Evolutionary conservation across 2,329 filamentous ascomycete genomes (phyloP).

Genomic region (Xylariaceae sp.): DNA sequence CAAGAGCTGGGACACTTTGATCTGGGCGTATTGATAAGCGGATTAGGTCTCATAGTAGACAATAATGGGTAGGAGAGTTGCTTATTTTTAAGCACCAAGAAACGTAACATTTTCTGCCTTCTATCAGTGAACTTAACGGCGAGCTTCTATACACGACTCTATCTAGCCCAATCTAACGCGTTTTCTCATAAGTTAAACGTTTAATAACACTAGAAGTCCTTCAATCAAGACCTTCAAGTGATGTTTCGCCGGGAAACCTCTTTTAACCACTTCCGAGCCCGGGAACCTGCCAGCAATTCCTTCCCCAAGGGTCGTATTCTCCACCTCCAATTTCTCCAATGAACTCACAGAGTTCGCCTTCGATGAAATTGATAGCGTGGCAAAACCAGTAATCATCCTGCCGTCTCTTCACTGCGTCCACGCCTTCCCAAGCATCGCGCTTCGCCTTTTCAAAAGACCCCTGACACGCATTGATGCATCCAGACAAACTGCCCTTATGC

Average conservation of each 20-base stretch:
- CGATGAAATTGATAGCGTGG: slow-evolving; percentile 11
- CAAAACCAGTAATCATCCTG: slow-evolving; percentile 15
- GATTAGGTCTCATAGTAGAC: no score
- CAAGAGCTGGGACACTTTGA: no score
- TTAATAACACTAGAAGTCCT: background rate
- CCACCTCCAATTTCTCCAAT: slow-evolving; percentile 5
- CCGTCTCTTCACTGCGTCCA: background rate
- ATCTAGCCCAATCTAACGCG: no score
- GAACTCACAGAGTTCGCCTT: slow-evolving; percentile 13
- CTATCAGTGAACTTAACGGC: no score
- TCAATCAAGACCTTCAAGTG: no score
- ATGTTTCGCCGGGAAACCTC: background rate
- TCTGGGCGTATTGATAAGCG: no score
- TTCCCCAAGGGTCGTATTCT: slow-evolving; percentile 2
- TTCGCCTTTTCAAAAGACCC: slow-evolving; percentile 17
- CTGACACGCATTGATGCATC: background rate
- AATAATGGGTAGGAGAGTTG: no score
- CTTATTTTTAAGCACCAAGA: no score
- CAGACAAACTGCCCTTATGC: background rate
- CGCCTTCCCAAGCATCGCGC: background rate
- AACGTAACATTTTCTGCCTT: no score
- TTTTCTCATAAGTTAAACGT: no score
- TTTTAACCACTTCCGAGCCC: no score
- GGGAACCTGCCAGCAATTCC: slow-evolving; percentile 11
- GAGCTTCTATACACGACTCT: no score